Evolutionary conservation across 129 eudicot genomes (phyloP), one percentile per base, ranked within the genome.

Genomic region (Kitagawia praeruptora): DNA sequence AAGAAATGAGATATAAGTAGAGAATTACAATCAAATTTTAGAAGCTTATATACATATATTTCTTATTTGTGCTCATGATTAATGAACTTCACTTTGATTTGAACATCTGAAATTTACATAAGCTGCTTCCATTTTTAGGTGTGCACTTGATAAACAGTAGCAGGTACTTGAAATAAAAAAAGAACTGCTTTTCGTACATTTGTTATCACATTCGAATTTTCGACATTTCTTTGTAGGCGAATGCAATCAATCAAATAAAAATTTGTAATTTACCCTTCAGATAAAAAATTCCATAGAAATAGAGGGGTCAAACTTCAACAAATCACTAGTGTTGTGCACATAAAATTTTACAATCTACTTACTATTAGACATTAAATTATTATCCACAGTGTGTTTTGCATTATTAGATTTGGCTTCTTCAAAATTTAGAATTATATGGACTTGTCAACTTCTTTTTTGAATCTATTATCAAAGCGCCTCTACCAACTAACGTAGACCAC

Each of bases 321-420:
- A 61, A 25, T 61, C 34, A 61, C 34, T 58, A 2, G 4, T n/a
- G 31, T 58, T n/a, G 31, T 58, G 27, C 9, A 61, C 31, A 25
- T n/a, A 25, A 9, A 21, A 61, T 61, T 61, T n/a, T 8, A 25
- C 69, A 58, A 9, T 9, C 0, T 58, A n/a, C 67, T 58, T 15
- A 16, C 1, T 46, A 8, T 16, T 23, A 8, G 0, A 54, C 0
- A 58, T 0, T 19, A 61, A 61, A 61, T n/a, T n/a, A 61, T 61
- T 15, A n/a, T 61, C 69, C 34, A 61, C 34, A 61, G 69, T 61
- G 14, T 61, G 11, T 61, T 61, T 61, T 61, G 69, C 69, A 61
- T 61, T 61, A 61, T 61, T 61, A 61, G 69, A 61, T 61, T 61
- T 61, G 34, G 69, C 69, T 61, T 61, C 69, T 61, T 61, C 25